These are phyloP conservation scores for Apiospora phragmitis DNA, from an alignment of 2,329 filamentous ascomycete species.

Conservation along the genomic window DNA sequence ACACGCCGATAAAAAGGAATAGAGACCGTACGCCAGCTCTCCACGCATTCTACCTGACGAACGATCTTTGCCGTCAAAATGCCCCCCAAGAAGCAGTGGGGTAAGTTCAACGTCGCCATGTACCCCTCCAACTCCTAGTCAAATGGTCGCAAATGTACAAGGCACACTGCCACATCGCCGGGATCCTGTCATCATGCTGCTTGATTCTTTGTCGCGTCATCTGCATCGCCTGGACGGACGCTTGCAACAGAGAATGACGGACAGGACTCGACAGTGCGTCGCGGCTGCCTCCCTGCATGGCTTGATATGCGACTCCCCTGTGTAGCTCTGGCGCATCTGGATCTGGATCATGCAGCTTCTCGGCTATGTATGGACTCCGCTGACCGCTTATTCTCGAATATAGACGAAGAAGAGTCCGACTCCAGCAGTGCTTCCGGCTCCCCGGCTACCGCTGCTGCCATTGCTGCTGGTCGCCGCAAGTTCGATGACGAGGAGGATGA, in stretches of 20 bases:
- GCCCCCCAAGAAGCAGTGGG: slow-evolving; percentile 18
- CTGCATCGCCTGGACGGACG: slow-evolving; percentile 10
- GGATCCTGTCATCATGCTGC: neutral
- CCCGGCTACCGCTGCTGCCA: slow-evolving; percentile 1
- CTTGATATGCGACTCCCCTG: neutral
- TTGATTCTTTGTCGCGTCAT: neutral
- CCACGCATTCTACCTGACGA: neutral
- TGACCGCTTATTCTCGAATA: slow-evolving; percentile 13
- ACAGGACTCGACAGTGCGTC: neutral
- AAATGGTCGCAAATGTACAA: neutral
- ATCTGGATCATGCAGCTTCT: neutral
- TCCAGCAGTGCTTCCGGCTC: slow-evolving; percentile 11
- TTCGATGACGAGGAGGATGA: slow-evolving; percentile 18
- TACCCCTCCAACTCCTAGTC: slow-evolving; percentile 9
- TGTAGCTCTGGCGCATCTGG: neutral
- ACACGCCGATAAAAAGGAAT: neutral
- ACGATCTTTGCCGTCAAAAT: slow-evolving; percentile 12
- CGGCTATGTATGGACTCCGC: slow-evolving; percentile 11
- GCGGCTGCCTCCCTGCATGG: slow-evolving; percentile 15
- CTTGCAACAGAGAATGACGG: neutral
- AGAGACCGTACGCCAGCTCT: neutral
- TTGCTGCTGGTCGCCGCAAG: slow-evolving; percentile 11
- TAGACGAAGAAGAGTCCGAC: slow-evolving; percentile 16
- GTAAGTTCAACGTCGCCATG: slow-evolving; percentile 12
- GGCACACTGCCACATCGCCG: neutral